A percentile compares a stretch with the other conserved stretches of the same genome.
Conservation (phyloP, 1,284 basidiomycete genomes). For the Naganishia cerealis region DNA sequence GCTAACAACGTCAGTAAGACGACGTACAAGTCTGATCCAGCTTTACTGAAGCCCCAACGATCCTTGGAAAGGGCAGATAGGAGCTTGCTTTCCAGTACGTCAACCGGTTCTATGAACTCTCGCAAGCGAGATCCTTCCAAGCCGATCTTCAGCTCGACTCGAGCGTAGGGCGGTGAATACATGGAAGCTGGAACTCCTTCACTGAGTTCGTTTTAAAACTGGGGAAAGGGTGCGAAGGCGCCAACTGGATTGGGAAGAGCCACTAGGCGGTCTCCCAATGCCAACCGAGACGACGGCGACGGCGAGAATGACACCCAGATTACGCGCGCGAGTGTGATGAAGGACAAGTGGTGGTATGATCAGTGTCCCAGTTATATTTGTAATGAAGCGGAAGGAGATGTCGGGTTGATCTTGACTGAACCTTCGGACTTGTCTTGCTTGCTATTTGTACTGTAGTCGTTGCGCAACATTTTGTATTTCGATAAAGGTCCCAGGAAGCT, state of each 20-base stretch:
- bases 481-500: neutral
- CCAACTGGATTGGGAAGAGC: too few relatives aligned
- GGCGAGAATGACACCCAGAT: neutral
- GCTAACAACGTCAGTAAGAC: neutral
- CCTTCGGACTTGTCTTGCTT: neutral
- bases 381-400: neutral
- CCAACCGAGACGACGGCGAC: neutral
- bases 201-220: neutral
- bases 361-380: neutral
- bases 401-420: neutral
- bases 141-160: neutral
- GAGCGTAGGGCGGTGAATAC: neutral
- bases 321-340: neutral
- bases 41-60: conserved; percentile 7
- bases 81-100: conserved; percentile 6
- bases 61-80: neutral
- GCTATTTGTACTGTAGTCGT: neutral
- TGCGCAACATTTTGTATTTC: neutral
- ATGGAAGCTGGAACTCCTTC: neutral
- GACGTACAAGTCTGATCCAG: conserved; percentile 1
- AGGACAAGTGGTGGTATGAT: neutral
- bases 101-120: neutral
- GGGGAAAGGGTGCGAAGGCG: too few relatives aligned
- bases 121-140: neutral
- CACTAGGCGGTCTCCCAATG: neutral